Base-by-base conservation (phyloP, 768 basidiomycete species). In the Pleurotus djamor region DNA sequence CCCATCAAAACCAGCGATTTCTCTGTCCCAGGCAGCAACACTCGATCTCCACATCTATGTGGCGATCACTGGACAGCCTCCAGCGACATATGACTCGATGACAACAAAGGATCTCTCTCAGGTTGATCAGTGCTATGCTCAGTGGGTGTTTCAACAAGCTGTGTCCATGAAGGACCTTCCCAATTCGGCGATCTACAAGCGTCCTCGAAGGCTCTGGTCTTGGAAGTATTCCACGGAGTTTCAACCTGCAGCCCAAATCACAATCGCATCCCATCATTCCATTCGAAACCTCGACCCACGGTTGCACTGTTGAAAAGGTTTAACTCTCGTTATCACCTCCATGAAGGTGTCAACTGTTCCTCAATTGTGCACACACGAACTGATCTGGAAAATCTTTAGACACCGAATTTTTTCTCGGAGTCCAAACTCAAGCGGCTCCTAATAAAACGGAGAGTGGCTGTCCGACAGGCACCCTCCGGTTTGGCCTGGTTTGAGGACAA, bases 391-490 rank as follows among this genome's bases (percentile, higher is more conserved):
- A 48, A 36, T 48, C 36, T 35, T 47, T 56, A 56, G 34, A 55
- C 16, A 16, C 28, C 34, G 44, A 10, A 45, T 35, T 51, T 52
- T 52, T 48, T 52, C 47, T 57, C 63, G 60, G 59, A 64, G 62
- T 61, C 61, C 59, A 66, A 64, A 62, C 61, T 63, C 52, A 45
- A 56, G 63, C 43, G 62, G 51, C 64, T 74, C 74, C 73, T 75
- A 69, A 66, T 73, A 74, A 69, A 61, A 68, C 75, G 75, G 74
- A 73, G 59, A 62, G 71, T 73, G 74, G 71, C 73, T 74, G 74
- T 72, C 66, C 69, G 64, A 66, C 67, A 69, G 70, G 72, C 62
- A 72, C 70, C 45, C 37, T 48, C 60, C 60, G 63, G 63, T 52
- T 57, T 66, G 47, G 21, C 57, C 14, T 57, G 48, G 44, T 44